Evolutionary conservation across 2,329 filamentous ascomycete species (phyloP).

Genomic region (Penicillium decumbens): DNA sequence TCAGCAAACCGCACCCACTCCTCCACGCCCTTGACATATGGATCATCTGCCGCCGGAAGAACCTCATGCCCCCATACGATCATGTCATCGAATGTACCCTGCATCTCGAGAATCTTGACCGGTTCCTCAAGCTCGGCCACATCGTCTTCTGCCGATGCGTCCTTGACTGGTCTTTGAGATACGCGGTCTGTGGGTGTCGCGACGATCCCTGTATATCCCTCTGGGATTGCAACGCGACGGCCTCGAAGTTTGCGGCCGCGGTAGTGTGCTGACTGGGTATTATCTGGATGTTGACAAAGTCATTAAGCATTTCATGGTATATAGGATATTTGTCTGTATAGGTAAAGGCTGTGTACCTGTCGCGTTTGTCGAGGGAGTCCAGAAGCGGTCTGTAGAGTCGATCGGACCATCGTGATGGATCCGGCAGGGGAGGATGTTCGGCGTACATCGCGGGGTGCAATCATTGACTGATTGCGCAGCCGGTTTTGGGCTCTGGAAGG

Average conservation of each 20-base stretch:
- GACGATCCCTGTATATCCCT: slow-evolving; percentile 66
- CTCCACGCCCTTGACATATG: slow-evolving; percentile 67
- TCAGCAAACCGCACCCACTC: slow-evolving; percentile 77
- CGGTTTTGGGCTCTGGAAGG: slow-evolving; percentile 30
- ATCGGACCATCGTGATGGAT: slow-evolving; percentile 74
- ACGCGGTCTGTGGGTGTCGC: slow-evolving; percentile 47
- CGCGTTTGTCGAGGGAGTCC: slow-evolving; percentile 55
- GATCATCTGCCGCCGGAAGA: slow-evolving; percentile 60
- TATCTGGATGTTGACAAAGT: slow-evolving; percentile 10
- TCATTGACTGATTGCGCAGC: slow-evolving; percentile 16
- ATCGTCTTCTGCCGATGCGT: slow-evolving; percentile 40
- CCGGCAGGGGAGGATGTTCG: slow-evolving; percentile 74
- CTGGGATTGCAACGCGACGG: slow-evolving; percentile 61
- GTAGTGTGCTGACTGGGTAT: slow-evolving; percentile 59
- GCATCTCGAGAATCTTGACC: slow-evolving; percentile 56
- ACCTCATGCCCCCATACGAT: slow-evolving; percentile 81
- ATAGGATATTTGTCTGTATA: background rate
- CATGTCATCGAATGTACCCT: slow-evolving; percentile 67
- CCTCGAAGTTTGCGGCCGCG: slow-evolving; percentile 76
- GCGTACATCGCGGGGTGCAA: slow-evolving; percentile 44
- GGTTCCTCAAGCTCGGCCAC: slow-evolving; percentile 47
- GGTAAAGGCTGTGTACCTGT: slow-evolving; percentile 31
- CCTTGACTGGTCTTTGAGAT: slow-evolving; percentile 33
- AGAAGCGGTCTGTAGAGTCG: slow-evolving; percentile 61
- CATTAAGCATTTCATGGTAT: background rate